A percentile compares a stretch with the other conserved stretches of the same genome.
These are phyloP conservation scores for Rhizopogon sp. DNA, from an alignment of 768 basidiomycete species.

Conservation along the genomic window DNA sequence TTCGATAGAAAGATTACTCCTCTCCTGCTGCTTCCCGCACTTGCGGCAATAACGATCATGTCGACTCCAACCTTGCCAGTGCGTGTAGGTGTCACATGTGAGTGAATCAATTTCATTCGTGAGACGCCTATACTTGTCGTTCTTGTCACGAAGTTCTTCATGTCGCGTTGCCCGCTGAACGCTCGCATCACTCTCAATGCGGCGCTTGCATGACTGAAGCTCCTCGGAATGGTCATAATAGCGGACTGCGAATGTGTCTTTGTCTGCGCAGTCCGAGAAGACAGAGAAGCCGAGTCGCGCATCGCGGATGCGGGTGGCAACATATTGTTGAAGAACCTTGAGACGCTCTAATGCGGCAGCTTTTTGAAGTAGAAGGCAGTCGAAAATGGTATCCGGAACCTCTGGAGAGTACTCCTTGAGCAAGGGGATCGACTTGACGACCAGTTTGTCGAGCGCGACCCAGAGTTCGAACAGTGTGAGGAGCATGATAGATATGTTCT, in stretches of 20 bases:
- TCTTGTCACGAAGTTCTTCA: slow-evolving; percentile 20
- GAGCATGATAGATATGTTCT: slow-evolving; percentile 34
- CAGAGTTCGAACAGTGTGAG: slow-evolving; percentile 43
- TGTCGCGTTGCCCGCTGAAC: slow-evolving; percentile 13
- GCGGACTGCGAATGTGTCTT: slow-evolving; percentile 27
- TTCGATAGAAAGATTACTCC: slow-evolving; percentile 18
- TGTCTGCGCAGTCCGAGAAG: slow-evolving; percentile 20
- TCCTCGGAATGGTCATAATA: slow-evolving; percentile 20
- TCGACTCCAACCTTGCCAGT: background rate
- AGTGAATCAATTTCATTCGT: background rate
- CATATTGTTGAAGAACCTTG: slow-evolving; percentile 21
- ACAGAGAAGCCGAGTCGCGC: slow-evolving; percentile 22
- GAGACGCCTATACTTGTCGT: slow-evolving; percentile 8
- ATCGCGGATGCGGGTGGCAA: slow-evolving; percentile 22
- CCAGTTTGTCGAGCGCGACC: slow-evolving; percentile 39
- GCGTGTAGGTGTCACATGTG: background rate
- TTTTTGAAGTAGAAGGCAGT: slow-evolving; percentile 36
- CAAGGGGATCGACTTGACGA: slow-evolving; percentile 30
- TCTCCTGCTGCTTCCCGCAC: slow-evolving; percentile 18
- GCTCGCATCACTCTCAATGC: slow-evolving; percentile 26
- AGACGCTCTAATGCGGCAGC: slow-evolving; percentile 24
- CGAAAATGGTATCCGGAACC: slow-evolving; percentile 32
- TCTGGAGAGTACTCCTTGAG: slow-evolving; percentile 42
- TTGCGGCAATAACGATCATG: slow-evolving; percentile 12
- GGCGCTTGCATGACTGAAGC: slow-evolving; percentile 16